Evolutionary conservation across 768 basidiomycete genomes (phyloP).

Genomic region (Tricholoma furcatifolium): DNA sequence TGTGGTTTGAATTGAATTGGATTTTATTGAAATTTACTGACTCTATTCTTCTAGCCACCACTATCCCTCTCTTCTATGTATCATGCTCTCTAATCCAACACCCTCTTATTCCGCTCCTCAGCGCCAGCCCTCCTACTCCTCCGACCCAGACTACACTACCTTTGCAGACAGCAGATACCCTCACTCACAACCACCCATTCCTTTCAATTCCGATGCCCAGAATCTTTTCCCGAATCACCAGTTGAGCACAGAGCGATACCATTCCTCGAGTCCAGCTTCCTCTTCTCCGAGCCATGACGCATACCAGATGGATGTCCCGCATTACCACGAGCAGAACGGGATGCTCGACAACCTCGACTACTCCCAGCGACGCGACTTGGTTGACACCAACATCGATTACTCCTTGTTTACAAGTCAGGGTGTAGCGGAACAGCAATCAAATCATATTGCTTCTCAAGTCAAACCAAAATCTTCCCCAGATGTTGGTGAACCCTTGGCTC

Average conservation of each 20-base stretch:
- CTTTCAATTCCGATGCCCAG: conserved; percentile 2
- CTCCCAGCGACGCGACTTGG: conserved; percentile 5
- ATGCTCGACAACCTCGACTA: neutral
- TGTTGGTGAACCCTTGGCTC: neutral
- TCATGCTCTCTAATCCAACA: neutral
- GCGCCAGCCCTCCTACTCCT: neutral
- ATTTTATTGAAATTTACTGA: neutral
- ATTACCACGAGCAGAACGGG: neutral
- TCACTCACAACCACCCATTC: conserved; percentile 2
- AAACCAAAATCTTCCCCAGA: conserved; percentile 2
- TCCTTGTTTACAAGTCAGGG: neutral
- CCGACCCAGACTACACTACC: neutral
- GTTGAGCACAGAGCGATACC: conserved; percentile 7
- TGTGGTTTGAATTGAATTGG: neutral
- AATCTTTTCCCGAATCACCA: conserved; percentile 6
- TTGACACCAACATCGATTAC: conserved; percentile 5
- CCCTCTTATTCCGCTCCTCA: neutral
- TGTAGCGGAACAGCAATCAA: neutral
- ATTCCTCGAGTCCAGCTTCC: neutral
- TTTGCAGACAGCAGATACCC: neutral
- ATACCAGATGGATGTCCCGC: neutral
- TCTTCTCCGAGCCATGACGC: neutral
- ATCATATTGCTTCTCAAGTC: neutral
- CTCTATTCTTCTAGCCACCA: neutral
- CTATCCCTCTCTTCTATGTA: too few species aligned